Percentiles rank a stretch among this genome's conserved stretches.
Conservation (phyloP, 176 grass and related monocot species). For the Zoysia pacifica region DNA sequence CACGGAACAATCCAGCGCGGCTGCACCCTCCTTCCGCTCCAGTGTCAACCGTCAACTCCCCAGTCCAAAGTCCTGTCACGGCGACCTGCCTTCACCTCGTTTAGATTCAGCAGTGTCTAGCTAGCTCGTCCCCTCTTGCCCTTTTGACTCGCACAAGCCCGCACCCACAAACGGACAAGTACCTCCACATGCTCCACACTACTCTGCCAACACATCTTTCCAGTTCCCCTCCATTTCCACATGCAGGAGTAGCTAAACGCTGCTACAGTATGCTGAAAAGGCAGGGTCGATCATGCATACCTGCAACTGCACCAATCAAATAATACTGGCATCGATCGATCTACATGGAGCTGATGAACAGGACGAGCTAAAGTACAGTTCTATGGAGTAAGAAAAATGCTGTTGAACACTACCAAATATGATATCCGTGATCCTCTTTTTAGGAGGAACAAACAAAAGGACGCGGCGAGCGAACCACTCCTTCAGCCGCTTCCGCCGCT, state of each 20-base stretch:
- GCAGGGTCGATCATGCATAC: no score
- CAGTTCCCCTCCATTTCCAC: no score
- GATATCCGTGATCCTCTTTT: background rate
- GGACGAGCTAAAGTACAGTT: background rate
- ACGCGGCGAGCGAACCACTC: constrained; percentile 27
- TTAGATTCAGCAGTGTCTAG: background rate
- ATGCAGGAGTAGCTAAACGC: no score
- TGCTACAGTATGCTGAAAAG: no score
- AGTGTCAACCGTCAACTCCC: background rate
- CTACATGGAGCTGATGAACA: background rate
- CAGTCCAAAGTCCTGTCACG: background rate
- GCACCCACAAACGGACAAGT: background rate
- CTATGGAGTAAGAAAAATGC: background rate
- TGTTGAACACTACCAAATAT: background rate
- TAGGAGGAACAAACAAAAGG: background rate
- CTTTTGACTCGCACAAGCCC: constrained; percentile 20
- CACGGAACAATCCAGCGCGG: background rate
- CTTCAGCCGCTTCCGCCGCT: constrained; percentile 26
- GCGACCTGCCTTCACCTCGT: constrained; percentile 28
- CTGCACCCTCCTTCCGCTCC: no score
- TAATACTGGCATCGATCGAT: no score
- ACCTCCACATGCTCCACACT: no score
- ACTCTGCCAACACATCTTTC: no score
- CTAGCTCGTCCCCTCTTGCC: background rate
- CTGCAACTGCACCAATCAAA: no score